Evolutionary conservation across 2,329 filamentous ascomycete species (phyloP).

Genomic region (Tricladium varicosporioides): DNA sequence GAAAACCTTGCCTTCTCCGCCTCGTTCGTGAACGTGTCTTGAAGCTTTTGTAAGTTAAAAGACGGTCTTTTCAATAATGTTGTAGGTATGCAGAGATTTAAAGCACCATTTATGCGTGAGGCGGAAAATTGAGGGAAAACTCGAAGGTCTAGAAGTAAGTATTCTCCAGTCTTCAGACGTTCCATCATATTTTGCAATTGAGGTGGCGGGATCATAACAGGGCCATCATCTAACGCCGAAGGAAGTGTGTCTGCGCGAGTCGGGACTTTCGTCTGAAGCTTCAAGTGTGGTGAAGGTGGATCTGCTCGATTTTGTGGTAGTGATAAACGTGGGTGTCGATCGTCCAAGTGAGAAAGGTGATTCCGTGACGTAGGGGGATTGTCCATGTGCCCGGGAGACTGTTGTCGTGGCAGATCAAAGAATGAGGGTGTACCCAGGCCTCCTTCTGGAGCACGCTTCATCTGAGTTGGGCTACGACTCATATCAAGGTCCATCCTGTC

Average conservation of each 20-base stretch:
- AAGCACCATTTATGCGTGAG: slow-evolving; percentile 72
- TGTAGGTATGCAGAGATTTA: slow-evolving; percentile 94
- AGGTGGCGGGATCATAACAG: slow-evolving; percentile 51
- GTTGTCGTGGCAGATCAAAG: slow-evolving; percentile 44
- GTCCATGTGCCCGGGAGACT: slow-evolving; percentile 45
- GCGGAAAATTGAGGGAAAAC: slow-evolving; percentile 79
- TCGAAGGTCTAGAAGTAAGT: slow-evolving; percentile 77
- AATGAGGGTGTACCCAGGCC: slow-evolving; percentile 29
- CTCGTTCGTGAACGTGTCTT: slow-evolving; percentile 78
- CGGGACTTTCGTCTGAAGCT: slow-evolving; percentile 24
- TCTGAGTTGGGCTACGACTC: slow-evolving; percentile 52
- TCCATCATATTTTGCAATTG: slow-evolving; percentile 57
- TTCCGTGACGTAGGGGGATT: slow-evolving; percentile 24
- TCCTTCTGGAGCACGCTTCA: slow-evolving; percentile 40
- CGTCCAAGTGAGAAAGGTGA: slow-evolving; percentile 39
- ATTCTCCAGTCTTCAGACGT: slow-evolving; percentile 34
- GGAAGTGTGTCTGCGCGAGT: slow-evolving; percentile 54
- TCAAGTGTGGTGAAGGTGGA: slow-evolving; percentile 37
- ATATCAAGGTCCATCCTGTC: slow-evolving; percentile 42
- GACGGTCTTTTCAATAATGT: slow-evolving; percentile 88
- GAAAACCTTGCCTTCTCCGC: slow-evolving; percentile 70
- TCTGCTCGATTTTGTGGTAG: slow-evolving; percentile 48
- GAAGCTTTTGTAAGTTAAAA: slow-evolving; percentile 83
- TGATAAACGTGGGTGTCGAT: slow-evolving; percentile 54
- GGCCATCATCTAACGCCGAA: slow-evolving; percentile 43